Percentiles rank a stretch among this genome's conserved stretches.
These are phyloP conservation scores for Parathielavia appendiculata DNA, from an alignment of 495 filamentous ascomycete genomes.

Conservation along the genomic window DNA sequence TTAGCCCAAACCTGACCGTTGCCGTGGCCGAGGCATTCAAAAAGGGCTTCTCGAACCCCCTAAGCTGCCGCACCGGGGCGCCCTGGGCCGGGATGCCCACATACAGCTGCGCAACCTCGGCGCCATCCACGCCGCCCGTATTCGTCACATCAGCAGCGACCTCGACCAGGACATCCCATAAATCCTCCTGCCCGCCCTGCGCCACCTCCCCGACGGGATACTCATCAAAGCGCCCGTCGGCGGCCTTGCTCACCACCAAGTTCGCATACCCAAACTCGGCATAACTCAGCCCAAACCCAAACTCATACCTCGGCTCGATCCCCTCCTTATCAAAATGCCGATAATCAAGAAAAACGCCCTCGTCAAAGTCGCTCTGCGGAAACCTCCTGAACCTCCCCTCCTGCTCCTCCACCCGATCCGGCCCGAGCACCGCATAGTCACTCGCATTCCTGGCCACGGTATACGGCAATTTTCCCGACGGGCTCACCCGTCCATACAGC, in stretches of 20 bases:
- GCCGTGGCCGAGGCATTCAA: conserved; percentile 40
- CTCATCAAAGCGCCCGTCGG: conserved; percentile 25
- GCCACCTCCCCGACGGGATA: conserved; percentile 40
- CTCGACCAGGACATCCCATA: conserved; percentile 54
- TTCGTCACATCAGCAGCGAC: conserved; percentile 53
- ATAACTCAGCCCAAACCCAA: conserved; percentile 51
- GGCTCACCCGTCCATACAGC: conserved; percentile 55
- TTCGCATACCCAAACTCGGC: conserved; percentile 39
- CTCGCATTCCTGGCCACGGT: conserved; percentile 59
- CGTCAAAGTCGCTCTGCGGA: conserved; percentile 60
- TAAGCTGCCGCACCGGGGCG: conserved; percentile 51
- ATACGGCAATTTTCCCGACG: conserved; percentile 65
- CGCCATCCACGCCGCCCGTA: conserved; percentile 46
- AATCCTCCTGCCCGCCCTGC: conserved; percentile 53
- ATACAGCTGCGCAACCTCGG: conserved; percentile 62
- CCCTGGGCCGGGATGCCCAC: conserved; percentile 46
- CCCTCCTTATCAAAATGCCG: conserved; percentile 59
- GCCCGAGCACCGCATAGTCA: conserved; percentile 52
- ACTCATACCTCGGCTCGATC: conserved; percentile 61
- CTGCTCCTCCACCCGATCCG: conserved; percentile 23
- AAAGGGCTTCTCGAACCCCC: conserved; percentile 61
- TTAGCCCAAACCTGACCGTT: conserved; percentile 52
- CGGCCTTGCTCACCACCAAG: conserved; percentile 29
- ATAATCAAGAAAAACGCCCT: conserved; percentile 64
- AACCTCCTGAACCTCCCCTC: conserved; percentile 37